phyloP scores from a whole-genome alignment of 257 asterid genomes.

The Solanum rostratum region DNA sequence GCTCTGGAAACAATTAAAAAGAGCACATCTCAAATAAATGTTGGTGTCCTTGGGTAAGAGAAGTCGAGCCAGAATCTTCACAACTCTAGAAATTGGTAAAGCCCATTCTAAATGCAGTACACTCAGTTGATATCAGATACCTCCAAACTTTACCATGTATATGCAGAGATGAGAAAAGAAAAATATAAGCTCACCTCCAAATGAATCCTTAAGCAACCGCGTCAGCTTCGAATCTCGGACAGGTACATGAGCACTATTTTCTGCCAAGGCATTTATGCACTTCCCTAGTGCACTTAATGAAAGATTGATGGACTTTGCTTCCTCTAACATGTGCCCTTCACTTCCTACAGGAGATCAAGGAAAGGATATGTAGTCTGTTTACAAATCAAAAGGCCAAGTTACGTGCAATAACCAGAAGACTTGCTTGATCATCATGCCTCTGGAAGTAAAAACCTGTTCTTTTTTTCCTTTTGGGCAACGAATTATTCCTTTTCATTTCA shows the following conservation, averaged over 20 bases:
- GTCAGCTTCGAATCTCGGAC: constrained; percentile 98
- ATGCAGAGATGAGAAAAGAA: background rate
- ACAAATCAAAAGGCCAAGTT: background rate
- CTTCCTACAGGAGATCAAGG: constrained; percentile 55
- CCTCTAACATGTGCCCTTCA: constrained; percentile 96
- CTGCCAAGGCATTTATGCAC: constrained; percentile 99
- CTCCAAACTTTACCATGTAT: background rate
- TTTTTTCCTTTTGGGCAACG: background rate
- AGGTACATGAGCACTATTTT: constrained; percentile 94
- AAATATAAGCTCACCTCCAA: constrained; percentile 72
- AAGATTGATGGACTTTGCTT: constrained; percentile 96
- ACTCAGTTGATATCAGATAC: background rate
- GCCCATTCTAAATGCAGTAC: background rate
- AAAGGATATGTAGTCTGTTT: background rate
- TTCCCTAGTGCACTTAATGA: constrained; percentile 96
- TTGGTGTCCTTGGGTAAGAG: background rate
- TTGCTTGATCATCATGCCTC: background rate
- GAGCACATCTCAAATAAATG: background rate
- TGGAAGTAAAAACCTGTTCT: background rate
- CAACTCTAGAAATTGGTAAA: background rate
- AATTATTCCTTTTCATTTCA: background rate
- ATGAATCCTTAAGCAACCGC: constrained; percentile 92
- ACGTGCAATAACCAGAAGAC: background rate
- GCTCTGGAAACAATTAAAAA: background rate
- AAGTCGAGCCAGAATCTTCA: background rate